Evolutionary conservation across 1,139 yeast genomes (phyloP), one percentile per base, ranked within the genome.

Genomic region (Debaryomyces robertsiae): DNA sequence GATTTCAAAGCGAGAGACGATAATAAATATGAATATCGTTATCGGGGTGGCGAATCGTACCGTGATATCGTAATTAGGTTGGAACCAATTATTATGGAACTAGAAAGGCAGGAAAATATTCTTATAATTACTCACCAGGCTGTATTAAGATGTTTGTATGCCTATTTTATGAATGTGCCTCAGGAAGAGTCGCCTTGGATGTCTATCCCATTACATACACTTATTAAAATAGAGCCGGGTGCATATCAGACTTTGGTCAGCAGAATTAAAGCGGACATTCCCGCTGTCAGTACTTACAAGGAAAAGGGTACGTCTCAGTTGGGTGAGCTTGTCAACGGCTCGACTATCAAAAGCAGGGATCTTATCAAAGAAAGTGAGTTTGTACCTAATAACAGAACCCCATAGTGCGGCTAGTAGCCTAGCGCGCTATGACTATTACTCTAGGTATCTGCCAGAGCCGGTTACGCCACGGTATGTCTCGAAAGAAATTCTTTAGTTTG

Each of bases 171-270:
- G 98, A 93, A 93, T 60, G 96, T 93, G 14, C 96, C 97, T 4
- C 98, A 91, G 62, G 97, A 93, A 55, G 94, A 90, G 60, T 81
- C 91, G 45, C 99, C 99, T 3, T 93, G 98, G 98, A 91, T 93
- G 96, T 89, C 95, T 36, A 95, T 93, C 42, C 99, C 99, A 6
- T 72, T 93, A 55, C 99, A 93, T 60, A 93, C 98, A 0, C 72
- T 93, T 60, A 93, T 93, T 54, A 86, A 89, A 58, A 73, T 93
- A 49, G 98, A 94, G 61, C 97, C 98, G 7, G 75, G 95, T 44
- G 97, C 98, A 1, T 91, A 89, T 60, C 84, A 84, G 41, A 93
- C 98, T 0, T 66, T 83, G 35, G 98, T 91, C 29, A 85, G 93
- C 18, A 75, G 95, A 49, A 86, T 93, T 42, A 89, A 90, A 52